Evolutionary conservation across 2,329 filamentous ascomycete species (phyloP).

Genomic region (Fusarium sp.): DNA sequence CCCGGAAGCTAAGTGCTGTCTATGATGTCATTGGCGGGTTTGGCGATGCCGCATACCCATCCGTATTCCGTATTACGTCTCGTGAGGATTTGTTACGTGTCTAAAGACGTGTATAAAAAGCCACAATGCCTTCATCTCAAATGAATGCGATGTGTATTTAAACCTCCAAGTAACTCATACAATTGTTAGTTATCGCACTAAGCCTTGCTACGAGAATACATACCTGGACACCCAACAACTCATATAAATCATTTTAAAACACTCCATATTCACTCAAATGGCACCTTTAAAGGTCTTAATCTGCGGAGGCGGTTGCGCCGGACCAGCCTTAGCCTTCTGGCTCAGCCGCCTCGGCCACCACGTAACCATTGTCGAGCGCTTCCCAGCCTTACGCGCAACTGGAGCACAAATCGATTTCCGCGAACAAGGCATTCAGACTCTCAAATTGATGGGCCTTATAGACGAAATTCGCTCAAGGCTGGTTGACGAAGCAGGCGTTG

Average conservation of each 20-base stretch:
- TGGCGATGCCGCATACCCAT: constrained; percentile 5
- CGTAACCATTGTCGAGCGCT: constrained; percentile 57
- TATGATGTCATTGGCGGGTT: constrained; percentile 9
- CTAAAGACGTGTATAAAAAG: not conserved
- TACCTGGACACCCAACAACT: too few species aligned
- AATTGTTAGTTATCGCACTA: too few species aligned
- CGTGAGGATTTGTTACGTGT: not conserved
- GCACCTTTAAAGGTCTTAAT: constrained; percentile 42
- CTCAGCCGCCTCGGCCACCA: constrained; percentile 47
- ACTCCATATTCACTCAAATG: not conserved
- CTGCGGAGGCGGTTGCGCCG: constrained; percentile 52
- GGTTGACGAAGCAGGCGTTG: constrained; percentile 23
- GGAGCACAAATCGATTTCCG: constrained; percentile 35
- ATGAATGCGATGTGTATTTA: not conserved
- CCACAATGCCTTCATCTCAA: too few species aligned
- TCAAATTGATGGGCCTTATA: constrained; percentile 21
- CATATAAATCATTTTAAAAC: too few species aligned
- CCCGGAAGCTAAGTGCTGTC: not conserved
- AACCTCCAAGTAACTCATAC: too few species aligned
- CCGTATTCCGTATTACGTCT: not conserved
- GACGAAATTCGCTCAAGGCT: constrained; percentile 9
- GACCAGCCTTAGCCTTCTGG: constrained; percentile 50
- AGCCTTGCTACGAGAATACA: too few species aligned
- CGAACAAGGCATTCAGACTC: constrained; percentile 24
- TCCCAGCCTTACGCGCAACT: constrained; percentile 27